Percentiles rank a stretch among this genome's conserved stretches.
phyloP scores from a whole-genome alignment of 73 alveolate genomes.

The Urostyla sp. region DNA sequence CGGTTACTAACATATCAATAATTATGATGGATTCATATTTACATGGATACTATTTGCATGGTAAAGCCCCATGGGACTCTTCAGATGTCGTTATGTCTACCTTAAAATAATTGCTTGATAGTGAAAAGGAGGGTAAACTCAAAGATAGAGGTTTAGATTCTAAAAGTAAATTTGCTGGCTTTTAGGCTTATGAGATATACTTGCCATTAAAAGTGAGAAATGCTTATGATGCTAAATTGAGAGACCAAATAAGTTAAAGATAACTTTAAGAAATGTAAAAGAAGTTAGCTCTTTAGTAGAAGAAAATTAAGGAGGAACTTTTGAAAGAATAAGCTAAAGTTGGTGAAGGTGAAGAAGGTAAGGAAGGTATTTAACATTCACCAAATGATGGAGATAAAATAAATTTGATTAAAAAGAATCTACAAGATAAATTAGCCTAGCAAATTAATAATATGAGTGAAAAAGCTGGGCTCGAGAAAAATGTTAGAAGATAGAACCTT shows the following conservation, averaged over 20 bases:
- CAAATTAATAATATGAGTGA: too few relatives aligned
- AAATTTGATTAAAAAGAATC: too few relatives aligned
- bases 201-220: slow-evolving; percentile 1
- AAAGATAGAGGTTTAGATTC: not conserved
- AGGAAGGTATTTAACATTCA: too few relatives aligned
- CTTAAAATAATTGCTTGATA: slow-evolving; percentile 2
- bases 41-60: slow-evolving; percentile 92
- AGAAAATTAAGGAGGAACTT: not conserved
- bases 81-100: slow-evolving; percentile 1
- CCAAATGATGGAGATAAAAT: too few relatives aligned
- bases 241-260: not conserved
- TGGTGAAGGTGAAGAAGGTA: too few relatives aligned
- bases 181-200: slow-evolving; percentile 32
- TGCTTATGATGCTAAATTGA: slow-evolving; percentile 1
- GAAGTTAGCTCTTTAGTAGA: not conserved
- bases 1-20: slow-evolving; percentile 85
- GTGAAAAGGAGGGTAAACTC: not conserved
- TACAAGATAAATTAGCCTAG: too few relatives aligned
- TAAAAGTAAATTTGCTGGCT: not conserved
- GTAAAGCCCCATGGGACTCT: slow-evolving; percentile 78
- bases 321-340: slow-evolving; percentile 6
- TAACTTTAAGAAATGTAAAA: not conserved
- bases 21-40: slow-evolving; percentile 80
- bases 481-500: not conserved
- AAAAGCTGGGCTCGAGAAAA: too few relatives aligned